These are phyloP conservation scores for Elsinoe fawcettii DNA, from an alignment of 2,329 filamentous ascomycete species.

Conservation along the genomic window DNA sequence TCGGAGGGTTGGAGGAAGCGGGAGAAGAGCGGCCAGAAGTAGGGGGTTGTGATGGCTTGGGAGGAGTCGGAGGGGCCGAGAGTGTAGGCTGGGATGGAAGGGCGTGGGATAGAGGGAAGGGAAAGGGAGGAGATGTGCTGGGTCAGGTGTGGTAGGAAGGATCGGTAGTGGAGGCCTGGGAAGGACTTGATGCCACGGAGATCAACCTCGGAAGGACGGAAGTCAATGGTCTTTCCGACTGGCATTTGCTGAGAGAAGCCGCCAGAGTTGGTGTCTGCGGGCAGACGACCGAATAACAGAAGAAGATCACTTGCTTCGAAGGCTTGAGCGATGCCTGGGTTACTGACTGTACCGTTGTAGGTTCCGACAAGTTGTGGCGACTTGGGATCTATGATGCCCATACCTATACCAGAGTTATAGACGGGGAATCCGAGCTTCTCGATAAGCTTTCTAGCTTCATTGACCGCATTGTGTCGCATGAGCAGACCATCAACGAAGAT, in stretches of 20 bases:
- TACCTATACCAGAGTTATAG: constrained; percentile 37
- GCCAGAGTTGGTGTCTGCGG: constrained; percentile 37
- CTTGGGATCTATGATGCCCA: constrained; percentile 37
- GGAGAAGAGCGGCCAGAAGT: constrained; percentile 33
- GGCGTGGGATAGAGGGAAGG: constrained; percentile 24
- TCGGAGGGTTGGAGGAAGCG: constrained; percentile 33
- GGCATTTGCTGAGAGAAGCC: constrained; percentile 33
- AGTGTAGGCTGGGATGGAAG: constrained; percentile 26
- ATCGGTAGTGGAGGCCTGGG: background rate
- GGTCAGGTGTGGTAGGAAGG: background rate
- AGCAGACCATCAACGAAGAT: constrained; percentile 35
- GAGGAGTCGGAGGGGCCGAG: constrained; percentile 27
- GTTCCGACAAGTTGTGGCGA: constrained; percentile 34
- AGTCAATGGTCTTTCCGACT: constrained; percentile 27
- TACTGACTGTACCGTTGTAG: constrained; percentile 35
- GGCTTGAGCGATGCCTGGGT: constrained; percentile 31
- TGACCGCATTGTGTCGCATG: constrained; percentile 31
- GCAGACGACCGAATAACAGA: constrained; percentile 34
- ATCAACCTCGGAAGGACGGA: constrained; percentile 33
- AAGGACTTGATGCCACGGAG: constrained; percentile 6
- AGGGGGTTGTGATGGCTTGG: constrained; percentile 36
- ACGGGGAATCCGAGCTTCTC: constrained; percentile 31
- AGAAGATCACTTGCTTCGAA: constrained; percentile 32
- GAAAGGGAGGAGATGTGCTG: constrained; percentile 13
- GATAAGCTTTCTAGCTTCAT: constrained; percentile 30